These are phyloP conservation scores for Deinandra increscens DNA, from an alignment of 129 eudicot genomes.

Conservation along the genomic window DNA sequence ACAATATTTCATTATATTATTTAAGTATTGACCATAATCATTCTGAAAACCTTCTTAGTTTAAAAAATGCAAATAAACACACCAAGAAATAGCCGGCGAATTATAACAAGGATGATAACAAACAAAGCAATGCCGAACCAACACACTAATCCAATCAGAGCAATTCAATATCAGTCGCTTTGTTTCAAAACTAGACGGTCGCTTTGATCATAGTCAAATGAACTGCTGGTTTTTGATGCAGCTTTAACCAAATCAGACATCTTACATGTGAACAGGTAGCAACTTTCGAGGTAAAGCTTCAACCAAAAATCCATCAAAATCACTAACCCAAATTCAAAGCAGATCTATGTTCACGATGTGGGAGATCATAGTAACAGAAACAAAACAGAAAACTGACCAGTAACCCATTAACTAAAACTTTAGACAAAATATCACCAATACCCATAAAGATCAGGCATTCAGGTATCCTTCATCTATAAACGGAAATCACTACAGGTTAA, in stretches of 20 bases:
- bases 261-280: slow-evolving; percentile 5
- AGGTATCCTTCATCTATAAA: neutral
- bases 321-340: neutral
- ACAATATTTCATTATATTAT: neutral
- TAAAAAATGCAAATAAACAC: neutral
- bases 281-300: neutral
- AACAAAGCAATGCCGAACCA: neutral
- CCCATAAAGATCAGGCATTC: neutral
- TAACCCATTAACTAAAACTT: neutral
- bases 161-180: neutral
- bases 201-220: neutral
- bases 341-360: neutral
- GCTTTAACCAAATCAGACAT: neutral
- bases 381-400: neutral
- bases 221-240: neutral
- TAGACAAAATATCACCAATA: neutral
- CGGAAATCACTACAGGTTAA: neutral
- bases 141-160: neutral
- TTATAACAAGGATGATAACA: neutral
- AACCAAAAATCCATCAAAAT: neutral
- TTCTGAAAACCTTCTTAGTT: neutral
- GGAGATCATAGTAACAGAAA: neutral
- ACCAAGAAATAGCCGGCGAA: neutral
- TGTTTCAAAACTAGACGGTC: neutral
- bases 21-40: neutral